Base-by-base conservation (phyloP, 129 eudicot species). In the Pittosporum tobira region DNA sequence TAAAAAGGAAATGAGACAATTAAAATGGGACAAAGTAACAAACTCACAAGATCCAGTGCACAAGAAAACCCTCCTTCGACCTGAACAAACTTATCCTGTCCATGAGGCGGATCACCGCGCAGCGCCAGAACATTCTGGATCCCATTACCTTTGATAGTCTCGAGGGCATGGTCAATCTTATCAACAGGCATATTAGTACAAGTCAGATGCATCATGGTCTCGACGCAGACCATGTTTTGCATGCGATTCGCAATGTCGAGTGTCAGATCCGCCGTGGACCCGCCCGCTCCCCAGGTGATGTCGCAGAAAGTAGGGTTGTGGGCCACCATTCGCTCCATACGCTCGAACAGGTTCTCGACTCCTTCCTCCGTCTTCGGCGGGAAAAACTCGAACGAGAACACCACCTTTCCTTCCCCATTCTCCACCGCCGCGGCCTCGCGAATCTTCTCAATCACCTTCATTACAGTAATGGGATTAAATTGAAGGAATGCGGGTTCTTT, bases 221-320 rank as follows among this genome's bases (percentile, higher is more conserved):
- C 99, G 2, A 93, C 94, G 21, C 99, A 87, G 22, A 93, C 94
- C 84, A 87, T 79, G 60, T 93, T 93, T 81, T 93, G 99, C 99
- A 93, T 93, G 46, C 96, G 75, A 45, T 84, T 87, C 4, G 94
- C 91, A 1, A 93, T 93, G 58, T 93, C 99, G 16, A 93, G 71
- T 0, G 99, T 93, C 31, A 93, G 81, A 65, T 93, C 99, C 4
- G 99, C 99, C 1, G 99, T 93, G 20, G 99, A 71, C 0, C 99
- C 99, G 20, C 99, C 99, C 25, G 99, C 99, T 1, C 99, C 99
- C 99, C 99, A 93, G 0, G 99, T 93, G 5, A 93, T 93, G 44
- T 93, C 99, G 68, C 99, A 93, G 57, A 93, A 93, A 0, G 91
- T 51, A 4, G 99, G 99, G 66, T 79, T 72, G 76, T 93, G 94